Percentiles rank a stretch among this genome's conserved stretches.
Conservation (phyloP, 768 basidiomycete genomes). For the Tylopilus sp. region DNA sequence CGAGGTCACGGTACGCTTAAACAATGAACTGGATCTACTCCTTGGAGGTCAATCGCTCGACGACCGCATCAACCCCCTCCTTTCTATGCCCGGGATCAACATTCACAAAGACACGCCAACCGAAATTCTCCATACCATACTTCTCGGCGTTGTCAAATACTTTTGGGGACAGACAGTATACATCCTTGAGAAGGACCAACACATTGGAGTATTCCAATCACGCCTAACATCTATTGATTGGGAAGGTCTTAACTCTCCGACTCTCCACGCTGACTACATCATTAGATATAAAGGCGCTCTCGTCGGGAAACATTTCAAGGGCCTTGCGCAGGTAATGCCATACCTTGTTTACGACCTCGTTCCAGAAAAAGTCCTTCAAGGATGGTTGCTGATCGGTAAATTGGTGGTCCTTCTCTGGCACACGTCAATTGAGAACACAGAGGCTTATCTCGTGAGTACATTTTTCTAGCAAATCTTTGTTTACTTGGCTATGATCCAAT, state of each 20-base stretch:
- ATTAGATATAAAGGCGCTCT: background rate
- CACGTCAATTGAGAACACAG: constrained; percentile 34
- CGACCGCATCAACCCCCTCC: constrained; percentile 11
- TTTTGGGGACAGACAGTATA: background rate
- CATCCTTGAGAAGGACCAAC: constrained; percentile 1
- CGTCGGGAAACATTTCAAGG: background rate
- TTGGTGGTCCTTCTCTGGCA: constrained; percentile 42
- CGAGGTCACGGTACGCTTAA: background rate
- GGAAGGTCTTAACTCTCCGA: background rate
- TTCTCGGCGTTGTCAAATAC: background rate
- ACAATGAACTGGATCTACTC: background rate
- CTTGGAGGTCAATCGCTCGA: constrained; percentile 7
- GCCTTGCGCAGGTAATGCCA: background rate
- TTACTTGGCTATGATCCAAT: background rate
- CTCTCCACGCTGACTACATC: background rate
- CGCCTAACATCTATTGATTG: background rate
- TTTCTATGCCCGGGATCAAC: constrained; percentile 21
- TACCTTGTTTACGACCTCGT: constrained; percentile 30
- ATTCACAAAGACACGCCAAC: constrained; percentile 28
- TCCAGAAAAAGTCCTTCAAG: constrained; percentile 16
- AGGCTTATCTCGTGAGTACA: constrained; percentile 31
- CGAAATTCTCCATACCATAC: background rate
- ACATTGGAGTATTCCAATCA: background rate
- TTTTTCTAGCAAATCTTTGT: too few species aligned
- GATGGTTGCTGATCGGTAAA: constrained; percentile 33